Conservation (phyloP, 108 stramenopile genomes). For the Phaeodactylum tricornutum region DNA sequence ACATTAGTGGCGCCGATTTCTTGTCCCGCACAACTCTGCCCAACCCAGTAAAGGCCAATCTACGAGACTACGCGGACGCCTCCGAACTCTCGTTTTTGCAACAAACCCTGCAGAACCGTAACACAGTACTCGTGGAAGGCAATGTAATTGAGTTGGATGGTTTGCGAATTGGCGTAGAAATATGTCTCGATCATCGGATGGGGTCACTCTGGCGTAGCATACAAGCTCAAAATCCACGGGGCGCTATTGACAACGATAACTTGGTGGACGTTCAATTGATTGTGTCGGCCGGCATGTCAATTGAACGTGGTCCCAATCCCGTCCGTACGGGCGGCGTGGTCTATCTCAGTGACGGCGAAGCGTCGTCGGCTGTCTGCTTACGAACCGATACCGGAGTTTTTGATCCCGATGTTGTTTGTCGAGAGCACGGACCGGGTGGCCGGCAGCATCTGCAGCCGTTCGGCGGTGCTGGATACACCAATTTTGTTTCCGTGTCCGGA, state of each 20-base stretch:
- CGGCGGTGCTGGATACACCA: conserved; percentile 21
- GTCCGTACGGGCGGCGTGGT: conserved; percentile 30
- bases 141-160: conserved; percentile 24
- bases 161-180: conserved; percentile 25
- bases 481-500: conserved; percentile 15
- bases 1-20: conserved; percentile 27
- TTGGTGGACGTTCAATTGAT: conserved; percentile 28
- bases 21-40: conserved; percentile 17
- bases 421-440: conserved; percentile 15
- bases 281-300: conserved; percentile 25
- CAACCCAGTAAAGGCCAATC: conserved; percentile 16
- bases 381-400: conserved; percentile 19
- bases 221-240: no score
- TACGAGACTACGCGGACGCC: conserved; percentile 11
- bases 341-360: conserved; percentile 27
- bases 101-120: conserved; percentile 7
- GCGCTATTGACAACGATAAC: conserved; percentile 10
- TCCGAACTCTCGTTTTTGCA: background rate
- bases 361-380: conserved; percentile 26
- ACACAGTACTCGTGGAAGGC: conserved; percentile 18
- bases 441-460: conserved; percentile 18
- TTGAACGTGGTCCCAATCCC: conserved; percentile 29
- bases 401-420: conserved; percentile 28
- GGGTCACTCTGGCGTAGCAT: conserved; percentile 17
- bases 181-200: conserved; percentile 30